Evolutionary conservation across 306 rosid genomes (phyloP).

Genomic region (Clitoria ternatea): DNA sequence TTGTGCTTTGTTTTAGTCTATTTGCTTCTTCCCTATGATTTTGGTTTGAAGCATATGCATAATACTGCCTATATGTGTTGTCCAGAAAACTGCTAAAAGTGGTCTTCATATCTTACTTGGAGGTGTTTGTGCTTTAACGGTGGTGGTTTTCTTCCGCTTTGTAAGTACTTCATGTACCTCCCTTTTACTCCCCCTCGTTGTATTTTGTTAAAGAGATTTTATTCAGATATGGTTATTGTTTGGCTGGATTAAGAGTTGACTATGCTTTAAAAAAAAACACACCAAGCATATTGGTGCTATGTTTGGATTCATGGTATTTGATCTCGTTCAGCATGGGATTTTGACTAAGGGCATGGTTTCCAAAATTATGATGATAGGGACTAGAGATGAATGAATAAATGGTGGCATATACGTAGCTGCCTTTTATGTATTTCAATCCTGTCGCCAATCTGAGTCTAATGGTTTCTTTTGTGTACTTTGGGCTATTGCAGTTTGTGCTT

Average conservation of each 20-base stretch:
- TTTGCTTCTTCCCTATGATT: slow-evolving; percentile 21
- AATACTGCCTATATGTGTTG: slow-evolving; percentile 20
- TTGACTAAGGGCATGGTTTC: neutral
- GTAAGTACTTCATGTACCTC: slow-evolving; percentile 50
- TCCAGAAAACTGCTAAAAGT: slow-evolving; percentile 89
- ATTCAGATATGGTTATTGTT: slow-evolving; percentile 10
- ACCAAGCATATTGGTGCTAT: too few relatives aligned
- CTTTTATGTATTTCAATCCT: neutral
- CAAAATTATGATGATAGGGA: slow-evolving; percentile 4
- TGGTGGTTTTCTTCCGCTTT: slow-evolving; percentile 92
- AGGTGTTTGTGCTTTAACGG: slow-evolving; percentile 91
- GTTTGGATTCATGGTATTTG: too few relatives aligned
- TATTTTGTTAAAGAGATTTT: slow-evolving; percentile 10
- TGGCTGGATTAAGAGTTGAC: slow-evolving; percentile 12
- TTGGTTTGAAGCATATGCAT: slow-evolving; percentile 13
- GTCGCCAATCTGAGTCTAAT: slow-evolving; percentile 17
- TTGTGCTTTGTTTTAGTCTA: neutral
- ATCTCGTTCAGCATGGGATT: neutral
- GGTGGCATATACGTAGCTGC: neutral
- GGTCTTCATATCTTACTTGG: slow-evolving; percentile 97
- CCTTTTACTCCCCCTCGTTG: slow-evolving; percentile 8
- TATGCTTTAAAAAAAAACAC: slow-evolving; percentile 2
- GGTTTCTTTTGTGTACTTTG: slow-evolving; percentile 18
- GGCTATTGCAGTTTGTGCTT: slow-evolving; percentile 80
- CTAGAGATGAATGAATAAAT: neutral